Evolutionary conservation across 2,329 filamentous ascomycete genomes (phyloP).

Genomic region (Calonectria multiphialidica): DNA sequence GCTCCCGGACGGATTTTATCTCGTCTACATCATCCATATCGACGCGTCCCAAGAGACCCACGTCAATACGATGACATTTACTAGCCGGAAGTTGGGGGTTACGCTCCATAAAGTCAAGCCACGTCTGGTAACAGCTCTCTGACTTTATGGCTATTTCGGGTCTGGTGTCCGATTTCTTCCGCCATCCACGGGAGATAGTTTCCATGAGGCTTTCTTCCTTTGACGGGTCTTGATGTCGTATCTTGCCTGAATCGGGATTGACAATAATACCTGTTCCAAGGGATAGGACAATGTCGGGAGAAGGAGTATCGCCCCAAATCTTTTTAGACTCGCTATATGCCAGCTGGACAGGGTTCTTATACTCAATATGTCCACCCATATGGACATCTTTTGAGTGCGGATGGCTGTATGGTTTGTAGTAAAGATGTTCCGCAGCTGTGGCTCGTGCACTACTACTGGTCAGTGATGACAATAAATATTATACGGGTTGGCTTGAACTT

Average conservation of each 20-base stretch:
- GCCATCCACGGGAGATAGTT: not conserved
- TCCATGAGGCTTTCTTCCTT: not conserved
- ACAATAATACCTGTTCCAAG: not conserved
- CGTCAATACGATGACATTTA: not conserved
- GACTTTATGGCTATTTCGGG: not conserved
- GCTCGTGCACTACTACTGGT: slow-evolving; percentile 16
- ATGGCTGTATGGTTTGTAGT: slow-evolving; percentile 20
- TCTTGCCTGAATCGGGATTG: not conserved
- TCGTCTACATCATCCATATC: not conserved
- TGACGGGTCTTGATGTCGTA: not conserved
- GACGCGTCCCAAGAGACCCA: not conserved
- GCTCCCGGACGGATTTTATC: not conserved
- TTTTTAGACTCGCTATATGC: slow-evolving; percentile 4
- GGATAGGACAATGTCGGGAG: slow-evolving; percentile 22
- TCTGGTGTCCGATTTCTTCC: not conserved
- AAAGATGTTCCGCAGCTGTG: slow-evolving; percentile 19
- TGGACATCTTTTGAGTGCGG: not conserved
- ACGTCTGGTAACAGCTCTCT: not conserved
- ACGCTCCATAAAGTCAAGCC: not conserved
- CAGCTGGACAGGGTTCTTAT: slow-evolving; percentile 21
- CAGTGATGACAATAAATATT: not conserved
- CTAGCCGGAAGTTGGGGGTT: not conserved
- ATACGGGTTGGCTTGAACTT: fast-evolving
- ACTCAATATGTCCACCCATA: slow-evolving; percentile 13
- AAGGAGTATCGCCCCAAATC: slow-evolving; percentile 13